Evolutionary conservation across 2,329 filamentous ascomycete species (phyloP).

Genomic region (Xylariales sp.): DNA sequence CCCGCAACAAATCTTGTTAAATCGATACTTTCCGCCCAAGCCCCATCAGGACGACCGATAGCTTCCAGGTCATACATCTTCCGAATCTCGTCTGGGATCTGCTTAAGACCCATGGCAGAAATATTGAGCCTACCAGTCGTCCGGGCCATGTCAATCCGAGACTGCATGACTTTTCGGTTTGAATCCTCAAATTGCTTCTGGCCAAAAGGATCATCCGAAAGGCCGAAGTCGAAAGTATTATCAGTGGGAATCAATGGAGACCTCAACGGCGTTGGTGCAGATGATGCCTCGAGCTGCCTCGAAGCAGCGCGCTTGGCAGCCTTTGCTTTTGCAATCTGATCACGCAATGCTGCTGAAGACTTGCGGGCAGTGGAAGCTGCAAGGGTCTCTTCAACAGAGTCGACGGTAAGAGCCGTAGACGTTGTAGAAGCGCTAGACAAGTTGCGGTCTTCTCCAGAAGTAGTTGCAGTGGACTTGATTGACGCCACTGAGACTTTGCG

Average conservation of each 20-base stretch:
- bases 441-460: constrained; percentile 31
- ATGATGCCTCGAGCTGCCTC: constrained; percentile 24
- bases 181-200: constrained; percentile 53
- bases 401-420: constrained; percentile 32
- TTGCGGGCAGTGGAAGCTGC: constrained; percentile 41
- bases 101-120: constrained; percentile 72
- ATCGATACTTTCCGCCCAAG: constrained; percentile 91
- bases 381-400: constrained; percentile 29
- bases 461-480: constrained; percentile 33
- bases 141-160: constrained; percentile 67
- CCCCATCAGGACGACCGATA: constrained; percentile 56
- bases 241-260: constrained; percentile 42
- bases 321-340: constrained; percentile 90
- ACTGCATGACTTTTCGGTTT: constrained; percentile 63
- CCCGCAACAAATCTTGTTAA: constrained; percentile 76
- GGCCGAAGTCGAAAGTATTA: constrained; percentile 52
- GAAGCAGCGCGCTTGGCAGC: constrained; percentile 63
- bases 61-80: constrained; percentile 84
- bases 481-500: constrained; percentile 36
- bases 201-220: constrained; percentile 66
- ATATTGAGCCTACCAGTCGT: constrained; percentile 83
- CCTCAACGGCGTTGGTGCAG: constrained; percentile 12
- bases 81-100: constrained; percentile 77
- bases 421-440: constrained; percentile 31
- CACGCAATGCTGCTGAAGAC: constrained; percentile 75